A percentile compares a stretch with the other conserved stretches of the same genome.
Evolutionary conservation across 768 basidiomycete genomes (phyloP).

Genomic region (Suillus discolor): DNA sequence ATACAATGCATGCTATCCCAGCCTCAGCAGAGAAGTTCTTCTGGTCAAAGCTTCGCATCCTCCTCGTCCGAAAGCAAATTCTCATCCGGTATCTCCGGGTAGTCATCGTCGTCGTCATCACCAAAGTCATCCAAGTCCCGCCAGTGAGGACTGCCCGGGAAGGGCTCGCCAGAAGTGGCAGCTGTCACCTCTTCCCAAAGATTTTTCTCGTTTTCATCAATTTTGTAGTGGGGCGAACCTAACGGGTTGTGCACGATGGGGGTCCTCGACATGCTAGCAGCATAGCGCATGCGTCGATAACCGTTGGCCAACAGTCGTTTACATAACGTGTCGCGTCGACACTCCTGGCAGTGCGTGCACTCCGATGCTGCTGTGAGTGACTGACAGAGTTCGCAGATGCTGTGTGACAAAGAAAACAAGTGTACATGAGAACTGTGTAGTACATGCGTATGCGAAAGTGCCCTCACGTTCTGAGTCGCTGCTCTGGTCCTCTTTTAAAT

Average conservation of each 20-base stretch:
- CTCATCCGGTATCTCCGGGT: constrained; percentile 21
- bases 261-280: constrained; percentile 8
- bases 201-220: constrained; percentile 29
- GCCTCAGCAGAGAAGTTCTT: neutral
- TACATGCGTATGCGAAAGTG: neutral
- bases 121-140: constrained; percentile 16
- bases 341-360: constrained; percentile 31
- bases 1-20: neutral
- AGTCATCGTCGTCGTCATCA: constrained; percentile 14
- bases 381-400: constrained; percentile 28
- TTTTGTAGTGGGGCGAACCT: constrained; percentile 6
- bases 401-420: constrained; percentile 8
- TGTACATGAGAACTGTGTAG: constrained; percentile 7
- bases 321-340: constrained; percentile 29
- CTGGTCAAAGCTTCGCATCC: neutral
- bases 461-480: constrained; percentile 32
- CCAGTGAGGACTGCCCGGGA: constrained; percentile 16
- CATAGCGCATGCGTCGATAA: constrained; percentile 15
- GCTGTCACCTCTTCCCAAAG: constrained; percentile 33
- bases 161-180: constrained; percentile 20
- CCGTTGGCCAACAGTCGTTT: constrained; percentile 27
- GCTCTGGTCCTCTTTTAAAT: constrained; percentile 8
- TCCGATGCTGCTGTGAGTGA: constrained; percentile 20
- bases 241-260: neutral
- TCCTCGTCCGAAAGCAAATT: constrained; percentile 17